Conservation (phyloP, 192 early-diverging fungal genomes). For the Coemansia sp. region DNA sequence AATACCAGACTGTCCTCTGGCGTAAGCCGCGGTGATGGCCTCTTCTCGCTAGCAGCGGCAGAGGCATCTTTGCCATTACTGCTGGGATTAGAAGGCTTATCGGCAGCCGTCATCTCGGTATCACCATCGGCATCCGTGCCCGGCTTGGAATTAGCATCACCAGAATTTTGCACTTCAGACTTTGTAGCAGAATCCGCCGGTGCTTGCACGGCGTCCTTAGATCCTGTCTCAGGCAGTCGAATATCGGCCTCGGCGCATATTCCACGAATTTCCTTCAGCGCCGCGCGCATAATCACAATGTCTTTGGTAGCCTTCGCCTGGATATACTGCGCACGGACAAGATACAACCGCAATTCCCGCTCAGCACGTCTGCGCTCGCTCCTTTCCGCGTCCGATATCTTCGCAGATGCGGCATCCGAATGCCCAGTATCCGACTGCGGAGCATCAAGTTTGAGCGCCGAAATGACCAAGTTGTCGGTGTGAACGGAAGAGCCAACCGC, state of each 20-base stretch:
- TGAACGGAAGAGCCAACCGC: not conserved
- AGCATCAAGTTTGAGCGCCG: not conserved
- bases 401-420: not conserved
- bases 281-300: conserved; percentile 58
- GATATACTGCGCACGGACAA: conserved; percentile 53
- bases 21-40: conserved; percentile 3
- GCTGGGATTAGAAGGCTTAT: not conserved
- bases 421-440: not conserved
- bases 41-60: not conserved
- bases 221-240: conserved; percentile 18
- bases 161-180: not conserved
- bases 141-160: not conserved
- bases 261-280: conserved; percentile 51
- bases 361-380: conserved; percentile 18
- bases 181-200: not conserved
- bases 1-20: conserved; percentile 59
- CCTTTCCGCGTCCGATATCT: conserved; percentile 23
- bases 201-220: not conserved
- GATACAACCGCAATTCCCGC: conserved; percentile 40
- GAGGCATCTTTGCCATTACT: not conserved
- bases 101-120: not conserved
- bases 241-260: conserved; percentile 17
- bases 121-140: not conserved
- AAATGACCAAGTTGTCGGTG: not conserved
- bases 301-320: conserved; percentile 65